Evolutionary conservation across 2,329 filamentous ascomycete species (phyloP).

Genomic region (Diaporthe australafricana): DNA sequence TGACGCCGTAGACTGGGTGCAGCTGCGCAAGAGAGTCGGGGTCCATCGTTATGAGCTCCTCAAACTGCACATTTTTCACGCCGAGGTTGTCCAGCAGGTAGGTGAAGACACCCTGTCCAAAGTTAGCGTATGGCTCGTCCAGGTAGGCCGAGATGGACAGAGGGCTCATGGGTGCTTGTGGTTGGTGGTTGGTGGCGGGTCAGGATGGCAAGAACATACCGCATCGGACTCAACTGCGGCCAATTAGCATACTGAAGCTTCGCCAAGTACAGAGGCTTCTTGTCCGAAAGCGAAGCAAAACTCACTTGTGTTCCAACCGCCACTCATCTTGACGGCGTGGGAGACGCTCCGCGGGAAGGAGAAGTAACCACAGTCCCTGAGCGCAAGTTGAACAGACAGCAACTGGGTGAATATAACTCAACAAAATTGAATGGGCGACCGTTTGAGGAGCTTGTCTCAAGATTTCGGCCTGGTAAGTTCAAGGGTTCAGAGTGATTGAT

Average conservation of each 20-base stretch:
- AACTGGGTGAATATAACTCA: neutral
- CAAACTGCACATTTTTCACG: constrained; percentile 94
- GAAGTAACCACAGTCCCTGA: neutral
- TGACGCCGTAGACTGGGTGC: constrained; percentile 90
- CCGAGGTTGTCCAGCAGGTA: constrained; percentile 93
- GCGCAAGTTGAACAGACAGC: neutral
- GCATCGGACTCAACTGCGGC: constrained; percentile 87
- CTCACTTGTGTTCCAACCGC: constrained; percentile 93
- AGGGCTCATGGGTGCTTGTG: neutral
- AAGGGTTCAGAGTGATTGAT: neutral
- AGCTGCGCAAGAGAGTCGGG: constrained; percentile 77
- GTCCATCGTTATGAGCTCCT: constrained; percentile 93
- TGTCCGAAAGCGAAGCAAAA: constrained; percentile 31
- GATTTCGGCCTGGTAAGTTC: neutral
- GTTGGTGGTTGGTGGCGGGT: constrained; percentile 39
- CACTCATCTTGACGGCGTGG: constrained; percentile 66
- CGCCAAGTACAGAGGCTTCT: neutral
- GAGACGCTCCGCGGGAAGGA: neutral
- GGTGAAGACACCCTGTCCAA: constrained; percentile 88
- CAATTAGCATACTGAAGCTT: constrained; percentile 18
- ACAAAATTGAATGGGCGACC: neutral
- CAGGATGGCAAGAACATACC: constrained; percentile 63
- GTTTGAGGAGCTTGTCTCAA: neutral
- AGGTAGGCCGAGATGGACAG: neutral
- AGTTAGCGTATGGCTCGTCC: constrained; percentile 45